A percentile compares a stretch with the other conserved stretches of the same genome.
These are phyloP conservation scores for Plantago rigida DNA, from an alignment of 305 asterid species.

Conservation along the genomic window DNA sequence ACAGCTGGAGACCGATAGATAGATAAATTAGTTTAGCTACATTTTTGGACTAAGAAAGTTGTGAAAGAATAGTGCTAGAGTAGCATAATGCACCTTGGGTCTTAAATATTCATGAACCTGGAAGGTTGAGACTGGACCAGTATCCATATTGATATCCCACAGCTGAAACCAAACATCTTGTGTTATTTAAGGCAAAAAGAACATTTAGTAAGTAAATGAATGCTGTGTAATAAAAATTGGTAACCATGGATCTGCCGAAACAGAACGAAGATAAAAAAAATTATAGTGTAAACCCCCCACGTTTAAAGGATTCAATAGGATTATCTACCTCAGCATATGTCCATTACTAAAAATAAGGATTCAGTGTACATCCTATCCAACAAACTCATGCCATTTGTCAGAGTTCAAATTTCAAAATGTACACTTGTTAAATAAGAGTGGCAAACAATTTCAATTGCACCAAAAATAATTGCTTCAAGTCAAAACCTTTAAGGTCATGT, in stretches of 20 bases:
- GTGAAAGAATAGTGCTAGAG: constrained; percentile 16
- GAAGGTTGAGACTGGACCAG: constrained; percentile 91
- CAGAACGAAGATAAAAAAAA: neutral
- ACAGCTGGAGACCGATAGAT: constrained; percentile 48
- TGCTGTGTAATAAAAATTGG: constrained; percentile 6
- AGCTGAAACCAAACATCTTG: constrained; percentile 44
- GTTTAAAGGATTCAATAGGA: constrained; percentile 12
- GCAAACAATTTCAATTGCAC: constrained; percentile 15
- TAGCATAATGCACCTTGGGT: constrained; percentile 62
- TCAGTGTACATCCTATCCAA: constrained; percentile 11
- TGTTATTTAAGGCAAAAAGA: constrained; percentile 19
- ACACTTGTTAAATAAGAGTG: constrained; percentile 8
- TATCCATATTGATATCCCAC: constrained; percentile 97
- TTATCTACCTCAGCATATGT: neutral
- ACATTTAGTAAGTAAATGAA: constrained; percentile 9
- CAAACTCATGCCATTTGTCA: neutral
- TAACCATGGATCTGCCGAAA: too few species aligned
- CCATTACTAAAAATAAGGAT: constrained; percentile 6
- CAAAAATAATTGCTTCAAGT: constrained; percentile 15
- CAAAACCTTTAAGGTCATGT: constrained; percentile 94
- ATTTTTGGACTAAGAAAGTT: constrained; percentile 4
- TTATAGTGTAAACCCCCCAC: neutral
- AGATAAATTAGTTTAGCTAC: constrained; percentile 32
- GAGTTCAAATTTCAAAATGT: constrained; percentile 9
- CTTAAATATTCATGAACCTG: constrained; percentile 94